Conservation (phyloP, 2,329 filamentous ascomycete species). For the Alternaria brassicae region DNA sequence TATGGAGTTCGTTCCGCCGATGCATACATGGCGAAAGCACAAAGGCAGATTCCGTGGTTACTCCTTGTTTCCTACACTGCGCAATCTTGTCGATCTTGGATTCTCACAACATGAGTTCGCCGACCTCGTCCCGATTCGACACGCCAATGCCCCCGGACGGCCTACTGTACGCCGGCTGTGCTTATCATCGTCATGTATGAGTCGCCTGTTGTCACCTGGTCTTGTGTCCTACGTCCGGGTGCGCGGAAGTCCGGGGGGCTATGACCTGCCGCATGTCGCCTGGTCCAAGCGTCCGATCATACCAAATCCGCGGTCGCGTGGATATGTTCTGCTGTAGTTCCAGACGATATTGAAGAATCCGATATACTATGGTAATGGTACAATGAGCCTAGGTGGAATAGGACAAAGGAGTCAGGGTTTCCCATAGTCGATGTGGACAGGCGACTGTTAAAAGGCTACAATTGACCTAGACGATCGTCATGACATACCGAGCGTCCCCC, state of each 20-base stretch:
- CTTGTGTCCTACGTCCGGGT: background rate
- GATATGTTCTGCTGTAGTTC: background rate
- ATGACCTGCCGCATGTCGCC: background rate
- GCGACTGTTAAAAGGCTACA: background rate
- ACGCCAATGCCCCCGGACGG: background rate
- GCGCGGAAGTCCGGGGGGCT: background rate
- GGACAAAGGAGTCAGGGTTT: background rate
- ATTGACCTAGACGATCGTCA: slow-evolving; percentile 1
- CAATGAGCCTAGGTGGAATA: background rate
- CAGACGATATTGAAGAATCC: background rate
- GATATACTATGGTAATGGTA: background rate
- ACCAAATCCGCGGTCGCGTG: background rate
- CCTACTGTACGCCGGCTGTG: background rate
- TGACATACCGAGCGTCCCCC: background rate
- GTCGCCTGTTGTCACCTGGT: slow-evolving; percentile 5
- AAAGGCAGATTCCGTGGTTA: background rate
- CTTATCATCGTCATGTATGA: slow-evolving; percentile 3
- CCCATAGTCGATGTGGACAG: background rate
- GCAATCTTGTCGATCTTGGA: background rate
- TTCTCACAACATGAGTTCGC: slow-evolving; percentile 2
- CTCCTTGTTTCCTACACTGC: background rate
- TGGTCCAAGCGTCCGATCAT: background rate
- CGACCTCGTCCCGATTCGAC: slow-evolving; percentile 9
- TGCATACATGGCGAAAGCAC: background rate
- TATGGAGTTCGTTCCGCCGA: background rate